Conservation (phyloP, 2,329 filamentous ascomycete species). For the Emmonsiellopsis sp. region DNA sequence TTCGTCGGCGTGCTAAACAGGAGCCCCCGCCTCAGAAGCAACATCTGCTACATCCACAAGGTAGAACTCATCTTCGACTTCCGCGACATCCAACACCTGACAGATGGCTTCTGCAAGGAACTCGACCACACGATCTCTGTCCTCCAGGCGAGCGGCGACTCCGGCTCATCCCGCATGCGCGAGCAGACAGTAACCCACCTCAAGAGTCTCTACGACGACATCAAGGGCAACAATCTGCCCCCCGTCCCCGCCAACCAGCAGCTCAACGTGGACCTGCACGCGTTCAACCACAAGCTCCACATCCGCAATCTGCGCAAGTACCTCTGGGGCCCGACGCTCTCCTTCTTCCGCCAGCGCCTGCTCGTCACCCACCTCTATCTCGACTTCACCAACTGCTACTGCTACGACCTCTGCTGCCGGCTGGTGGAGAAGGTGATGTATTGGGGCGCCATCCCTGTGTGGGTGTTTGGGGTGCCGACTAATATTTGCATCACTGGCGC, state of each 20-base stretch:
- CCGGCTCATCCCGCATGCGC: background rate
- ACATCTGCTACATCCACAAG: constrained; percentile 12
- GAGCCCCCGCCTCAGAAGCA: constrained; percentile 8
- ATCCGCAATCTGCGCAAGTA: constrained; percentile 14
- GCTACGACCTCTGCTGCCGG: constrained; percentile 14
- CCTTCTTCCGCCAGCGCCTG: constrained; percentile 16
- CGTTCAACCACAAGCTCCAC: constrained; percentile 7
- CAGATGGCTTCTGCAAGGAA: constrained; percentile 7
- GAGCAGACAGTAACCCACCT: background rate
- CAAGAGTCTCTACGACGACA: background rate
- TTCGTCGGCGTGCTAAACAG: constrained; percentile 7
- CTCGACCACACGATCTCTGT: background rate
- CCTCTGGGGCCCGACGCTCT: constrained; percentile 17
- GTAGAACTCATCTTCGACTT: constrained; percentile 15
- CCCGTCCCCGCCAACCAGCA: background rate
- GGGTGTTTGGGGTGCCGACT: constrained; percentile 12
- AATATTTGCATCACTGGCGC: constrained; percentile 12
- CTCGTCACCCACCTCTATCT: constrained; percentile 12
- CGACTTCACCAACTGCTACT: constrained; percentile 13
- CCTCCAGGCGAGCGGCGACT: background rate
- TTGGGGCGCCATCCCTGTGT: constrained; percentile 13
- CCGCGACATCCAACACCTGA: constrained; percentile 14
- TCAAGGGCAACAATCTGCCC: background rate
- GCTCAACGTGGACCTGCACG: background rate
- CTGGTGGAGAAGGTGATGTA: constrained; percentile 11